phyloP scores from a whole-genome alignment of 306 rosid genomes.

The Astragalus membranaceus region DNA sequence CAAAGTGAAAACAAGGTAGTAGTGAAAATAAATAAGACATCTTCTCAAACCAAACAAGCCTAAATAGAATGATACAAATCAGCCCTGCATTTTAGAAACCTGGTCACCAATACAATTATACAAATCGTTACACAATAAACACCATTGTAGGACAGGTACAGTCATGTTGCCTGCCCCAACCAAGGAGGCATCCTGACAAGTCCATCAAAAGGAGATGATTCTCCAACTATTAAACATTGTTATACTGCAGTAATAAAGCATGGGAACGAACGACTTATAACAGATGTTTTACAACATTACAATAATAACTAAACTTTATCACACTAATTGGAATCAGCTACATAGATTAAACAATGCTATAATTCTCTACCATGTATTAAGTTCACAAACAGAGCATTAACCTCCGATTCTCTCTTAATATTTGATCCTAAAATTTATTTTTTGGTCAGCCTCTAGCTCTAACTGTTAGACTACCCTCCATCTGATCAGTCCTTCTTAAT shows the following conservation, averaged over 20 bases:
- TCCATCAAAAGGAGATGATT: conserved; percentile 1
- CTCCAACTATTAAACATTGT: background rate
- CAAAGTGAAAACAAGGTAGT: background rate
- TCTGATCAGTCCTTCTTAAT: background rate
- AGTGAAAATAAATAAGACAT: background rate
- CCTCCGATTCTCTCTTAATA: background rate
- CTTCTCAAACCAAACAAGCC: background rate
- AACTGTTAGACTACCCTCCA: background rate
- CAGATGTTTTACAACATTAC: background rate
- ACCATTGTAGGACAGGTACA: background rate
- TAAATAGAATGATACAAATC: background rate
- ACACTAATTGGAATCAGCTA: background rate
- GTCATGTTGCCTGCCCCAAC: background rate
- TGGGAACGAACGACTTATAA: background rate
- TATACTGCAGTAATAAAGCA: conserved; percentile 6
- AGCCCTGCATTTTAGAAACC: background rate
- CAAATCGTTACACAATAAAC: background rate
- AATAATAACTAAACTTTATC: background rate
- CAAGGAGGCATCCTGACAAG: conserved; percentile 6
- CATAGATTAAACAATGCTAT: background rate
- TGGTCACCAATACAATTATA: background rate
- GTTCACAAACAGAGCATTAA: background rate
- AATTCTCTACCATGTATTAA: background rate
- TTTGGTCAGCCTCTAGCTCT: background rate
- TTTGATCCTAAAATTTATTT: background rate